These are phyloP conservation scores for Paxillus rubicundulus DNA, from an alignment of 768 basidiomycete species.

Conservation along the genomic window DNA sequence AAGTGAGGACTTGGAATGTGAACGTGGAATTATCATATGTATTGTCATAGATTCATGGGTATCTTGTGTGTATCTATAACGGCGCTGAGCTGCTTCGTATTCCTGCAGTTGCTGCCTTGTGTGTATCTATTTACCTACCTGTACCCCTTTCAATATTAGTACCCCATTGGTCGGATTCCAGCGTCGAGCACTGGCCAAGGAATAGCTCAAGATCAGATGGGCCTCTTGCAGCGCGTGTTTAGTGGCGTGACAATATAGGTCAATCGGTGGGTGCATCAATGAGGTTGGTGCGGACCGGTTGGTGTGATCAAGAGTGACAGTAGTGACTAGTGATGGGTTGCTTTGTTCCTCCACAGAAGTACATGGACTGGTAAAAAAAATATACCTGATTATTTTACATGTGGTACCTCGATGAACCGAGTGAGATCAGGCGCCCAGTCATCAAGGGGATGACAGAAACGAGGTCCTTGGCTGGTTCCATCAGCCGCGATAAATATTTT, in stretches of 20 bases:
- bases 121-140: conserved; percentile 9
- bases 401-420: too few relatives aligned
- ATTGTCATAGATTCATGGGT: conserved; percentile 20
- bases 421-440: too few relatives aligned
- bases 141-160: conserved; percentile 12
- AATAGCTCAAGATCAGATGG: not conserved
- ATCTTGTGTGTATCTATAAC: conserved; percentile 6
- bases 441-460: too few relatives aligned
- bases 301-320: not conserved
- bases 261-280: not conserved
- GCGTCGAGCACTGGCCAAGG: not conserved
- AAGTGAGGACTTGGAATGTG: conserved; percentile 15
- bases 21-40: conserved; percentile 21
- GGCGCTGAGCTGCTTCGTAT: not conserved
- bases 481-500: conserved; percentile 12
- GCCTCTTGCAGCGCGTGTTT: not conserved
- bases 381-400: too few relatives aligned
- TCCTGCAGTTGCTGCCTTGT: conserved; percentile 7
- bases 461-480: not conserved
- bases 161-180: conserved; percentile 14
- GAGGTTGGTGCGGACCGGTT: not conserved
- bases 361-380: too few relatives aligned
- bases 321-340: too few relatives aligned
- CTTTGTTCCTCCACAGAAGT: not conserved
- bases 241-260: conserved; percentile 9